These are phyloP conservation scores for Lachnellula suecica DNA, from an alignment of 2,329 filamentous ascomycete genomes.

Conservation along the genomic window DNA sequence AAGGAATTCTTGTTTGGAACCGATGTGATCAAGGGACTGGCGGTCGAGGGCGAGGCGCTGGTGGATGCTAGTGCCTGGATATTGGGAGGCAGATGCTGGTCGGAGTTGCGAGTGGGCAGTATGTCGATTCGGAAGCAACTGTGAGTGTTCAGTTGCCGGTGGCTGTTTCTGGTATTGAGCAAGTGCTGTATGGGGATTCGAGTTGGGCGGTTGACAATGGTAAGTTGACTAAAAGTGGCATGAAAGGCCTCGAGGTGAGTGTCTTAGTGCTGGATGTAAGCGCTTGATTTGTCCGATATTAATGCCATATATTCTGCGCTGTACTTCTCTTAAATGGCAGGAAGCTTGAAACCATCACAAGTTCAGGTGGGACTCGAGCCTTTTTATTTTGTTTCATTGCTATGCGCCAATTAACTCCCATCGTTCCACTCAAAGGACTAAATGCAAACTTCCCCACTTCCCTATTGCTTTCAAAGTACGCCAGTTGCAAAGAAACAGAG, in stretches of 20 bases:
- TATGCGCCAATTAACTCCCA: background rate
- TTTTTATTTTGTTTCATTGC: background rate
- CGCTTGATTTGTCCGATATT: background rate
- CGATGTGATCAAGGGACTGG: conserved; percentile 20
- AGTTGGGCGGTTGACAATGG: conserved; percentile 21
- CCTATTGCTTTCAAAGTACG: background rate
- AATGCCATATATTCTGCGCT: background rate
- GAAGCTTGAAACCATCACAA: background rate
- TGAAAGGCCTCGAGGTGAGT: conserved; percentile 25
- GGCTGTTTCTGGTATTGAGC: conserved; percentile 3
- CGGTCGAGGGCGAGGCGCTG: conserved; percentile 6
- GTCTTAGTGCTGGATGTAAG: conserved; percentile 21
- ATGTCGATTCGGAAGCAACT: conserved; percentile 13
- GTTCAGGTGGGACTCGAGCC: background rate
- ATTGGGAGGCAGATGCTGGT: conserved; percentile 36
- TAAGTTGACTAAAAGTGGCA: conserved; percentile 19
- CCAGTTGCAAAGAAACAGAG: background rate
- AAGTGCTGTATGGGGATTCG: conserved; percentile 22
- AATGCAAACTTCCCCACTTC: background rate
- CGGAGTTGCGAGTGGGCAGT: conserved; percentile 38
- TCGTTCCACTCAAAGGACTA: background rate
- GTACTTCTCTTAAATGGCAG: background rate
- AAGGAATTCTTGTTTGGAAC: conserved; percentile 37
- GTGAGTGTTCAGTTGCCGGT: conserved; percentile 22
- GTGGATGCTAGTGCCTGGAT: conserved; percentile 43